A percentile compares a stretch with the other conserved stretches of the same genome.
Conservation (phyloP, 495 filamentous ascomycete genomes). For the Aeminium ludgeri region DNA sequence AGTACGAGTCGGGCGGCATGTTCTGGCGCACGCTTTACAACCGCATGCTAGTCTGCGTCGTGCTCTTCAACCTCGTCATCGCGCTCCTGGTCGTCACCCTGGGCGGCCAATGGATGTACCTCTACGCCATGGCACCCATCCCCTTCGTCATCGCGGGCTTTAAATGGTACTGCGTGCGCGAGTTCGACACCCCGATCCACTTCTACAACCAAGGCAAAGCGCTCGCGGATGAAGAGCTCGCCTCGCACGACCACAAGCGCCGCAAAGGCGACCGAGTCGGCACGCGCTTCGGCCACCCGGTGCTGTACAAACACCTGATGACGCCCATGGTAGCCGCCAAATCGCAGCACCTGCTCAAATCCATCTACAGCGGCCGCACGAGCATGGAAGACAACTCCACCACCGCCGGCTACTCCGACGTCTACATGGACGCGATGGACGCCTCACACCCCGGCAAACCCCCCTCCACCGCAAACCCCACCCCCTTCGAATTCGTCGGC, state of each 20-base stretch:
- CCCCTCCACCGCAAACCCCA: conserved; percentile 19
- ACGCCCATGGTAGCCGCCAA: conserved; percentile 93
- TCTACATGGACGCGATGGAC: conserved; percentile 69
- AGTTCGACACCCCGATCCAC: conserved; percentile 59
- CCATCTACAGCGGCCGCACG: conserved; percentile 59
- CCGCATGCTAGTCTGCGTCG: conserved; percentile 66
- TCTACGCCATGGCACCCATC: conserved; percentile 55
- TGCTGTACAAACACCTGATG: conserved; percentile 71
- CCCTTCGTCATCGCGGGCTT: conserved; percentile 68
- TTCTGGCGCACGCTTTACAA: conserved; percentile 89
- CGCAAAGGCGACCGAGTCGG: conserved; percentile 51
- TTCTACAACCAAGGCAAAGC: conserved; percentile 53
- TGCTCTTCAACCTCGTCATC: conserved; percentile 64
- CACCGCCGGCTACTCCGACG: conserved; percentile 34
- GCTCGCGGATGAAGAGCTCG: conserved; percentile 39
- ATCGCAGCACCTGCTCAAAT: conserved; percentile 62
- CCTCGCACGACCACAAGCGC: conserved; percentile 31
- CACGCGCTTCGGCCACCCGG: conserved; percentile 77
- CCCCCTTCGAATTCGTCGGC: conserved; percentile 71
- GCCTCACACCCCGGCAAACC: conserved; percentile 52
- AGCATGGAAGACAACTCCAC: conserved; percentile 38
- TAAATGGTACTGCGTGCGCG: conserved; percentile 64
- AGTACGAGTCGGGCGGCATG: conserved; percentile 85
- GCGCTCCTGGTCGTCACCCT: conserved; percentile 37
- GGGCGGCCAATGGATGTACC: conserved; percentile 30